A percentile compares a stretch with the other conserved stretches of the same genome.
Evolutionary conservation across 1,284 basidiomycete species (phyloP).

Genomic region (Leccinum fuscescens): DNA sequence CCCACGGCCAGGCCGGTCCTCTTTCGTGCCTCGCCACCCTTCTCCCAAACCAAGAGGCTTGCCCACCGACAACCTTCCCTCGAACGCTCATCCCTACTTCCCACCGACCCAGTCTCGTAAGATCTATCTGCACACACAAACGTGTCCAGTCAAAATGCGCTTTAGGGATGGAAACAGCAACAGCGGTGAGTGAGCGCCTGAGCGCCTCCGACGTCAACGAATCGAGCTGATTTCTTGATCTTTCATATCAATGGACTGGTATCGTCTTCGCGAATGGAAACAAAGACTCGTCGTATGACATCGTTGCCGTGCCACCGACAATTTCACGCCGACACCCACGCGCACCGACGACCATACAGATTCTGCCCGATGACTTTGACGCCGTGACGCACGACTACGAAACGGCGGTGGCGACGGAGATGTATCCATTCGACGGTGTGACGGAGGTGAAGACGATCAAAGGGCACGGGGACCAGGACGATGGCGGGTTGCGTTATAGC

Average conservation of each 20-base stretch:
- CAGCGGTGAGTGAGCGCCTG: conserved; percentile 20
- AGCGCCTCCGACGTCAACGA: not conserved
- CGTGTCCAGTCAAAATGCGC: conserved; percentile 14
- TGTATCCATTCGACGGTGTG: conserved; percentile 22
- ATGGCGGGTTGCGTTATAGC: conserved; percentile 23
- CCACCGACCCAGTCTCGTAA: not conserved
- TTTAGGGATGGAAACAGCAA: conserved; percentile 23
- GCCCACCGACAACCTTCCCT: not conserved
- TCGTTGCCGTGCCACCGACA: conserved; percentile 21
- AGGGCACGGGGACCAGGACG: conserved; percentile 7
- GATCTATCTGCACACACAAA: not conserved
- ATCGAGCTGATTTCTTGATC: conserved; percentile 18
- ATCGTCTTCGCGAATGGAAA: not conserved
- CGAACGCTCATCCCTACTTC: not conserved
- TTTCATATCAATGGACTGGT: conserved; percentile 14
- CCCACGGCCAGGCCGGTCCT: not conserved
- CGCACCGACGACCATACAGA: conserved; percentile 34
- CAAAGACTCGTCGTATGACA: conserved; percentile 34
- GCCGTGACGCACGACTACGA: conserved; percentile 30
- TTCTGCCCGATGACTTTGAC: conserved; percentile 32
- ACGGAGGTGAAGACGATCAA: conserved; percentile 24
- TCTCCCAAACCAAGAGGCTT: conserved; percentile 1
- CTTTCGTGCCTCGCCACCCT: not conserved
- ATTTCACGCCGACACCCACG: conserved; percentile 26
- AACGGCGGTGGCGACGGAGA: conserved; percentile 26